Base-by-base conservation (phyloP, 176 grass and related monocot species). In the Otatea glauca region DNA sequence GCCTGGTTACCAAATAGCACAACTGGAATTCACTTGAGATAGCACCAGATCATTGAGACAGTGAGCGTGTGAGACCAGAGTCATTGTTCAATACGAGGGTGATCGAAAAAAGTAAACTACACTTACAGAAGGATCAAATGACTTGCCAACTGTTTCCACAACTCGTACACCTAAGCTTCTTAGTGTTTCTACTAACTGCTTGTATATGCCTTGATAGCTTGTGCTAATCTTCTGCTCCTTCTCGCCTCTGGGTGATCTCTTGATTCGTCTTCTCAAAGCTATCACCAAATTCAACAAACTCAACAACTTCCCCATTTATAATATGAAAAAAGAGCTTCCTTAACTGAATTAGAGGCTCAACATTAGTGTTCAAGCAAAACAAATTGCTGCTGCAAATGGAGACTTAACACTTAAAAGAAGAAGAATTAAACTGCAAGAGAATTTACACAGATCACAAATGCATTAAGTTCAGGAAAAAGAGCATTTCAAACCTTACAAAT, bases 401-500 rank as follows among this genome's bases (percentile, higher is more conserved):
- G 25, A 25, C 27, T 32, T 56, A 29, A 7, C 9, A 48, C 18
- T 43, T 65, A n/a, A 5, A 41, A 65, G 4, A 20, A 18, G 38
- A 25, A 39, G 39, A 68, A 50, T 5, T 61, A 55, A 68, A 68
- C 20, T 21, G 8, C 7, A 18, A 74, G 20, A 74, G 15, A 65
- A 54, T 81, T 49, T 54, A 84, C 16, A 35, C 5, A 88, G 53
- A 68, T 74, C 29, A 79, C 32, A 42, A 75, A 77, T 49, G 49
- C 58, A 66, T 78, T 41, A 44, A 70, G n/a, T 86, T 77, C 38
- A 13, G 5, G 5, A 17, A 67, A 89, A 63, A 74, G 16, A 25
- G 45, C 10, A 78, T 66, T 49, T 74, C 79, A 74, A 80, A 83
- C 84, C 88, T 87, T 79, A 83, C n/a, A 83, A 61, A n/a, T 3